phyloP scores from a whole-genome alignment of 371 early-diverging fungal genomes.

The Mycotypha africana region DNA sequence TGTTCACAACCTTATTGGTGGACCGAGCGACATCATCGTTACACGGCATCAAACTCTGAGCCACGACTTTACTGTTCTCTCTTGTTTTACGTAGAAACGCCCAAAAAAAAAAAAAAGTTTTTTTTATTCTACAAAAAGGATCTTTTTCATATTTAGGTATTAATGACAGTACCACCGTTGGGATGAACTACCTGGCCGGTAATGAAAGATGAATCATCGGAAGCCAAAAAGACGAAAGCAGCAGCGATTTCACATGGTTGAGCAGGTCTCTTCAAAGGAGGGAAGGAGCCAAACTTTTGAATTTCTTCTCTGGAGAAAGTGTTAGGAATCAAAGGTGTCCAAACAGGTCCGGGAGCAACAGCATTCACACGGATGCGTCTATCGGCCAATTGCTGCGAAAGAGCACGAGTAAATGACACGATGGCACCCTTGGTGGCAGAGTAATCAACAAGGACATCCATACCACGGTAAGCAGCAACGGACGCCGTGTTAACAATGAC shows the following conservation, averaged over 20 bases:
- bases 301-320: constrained; percentile 58
- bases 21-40: too few relatives aligned
- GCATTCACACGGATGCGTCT: constrained; percentile 61
- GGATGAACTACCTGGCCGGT: constrained; percentile 58
- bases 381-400: constrained; percentile 55
- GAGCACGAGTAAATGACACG: constrained; percentile 56
- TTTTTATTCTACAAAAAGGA: too few relatives aligned
- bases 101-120: too few relatives aligned
- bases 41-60: too few relatives aligned
- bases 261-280: constrained; percentile 64
- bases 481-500: constrained; percentile 55
- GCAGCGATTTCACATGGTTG: constrained; percentile 63
- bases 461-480: constrained; percentile 57
- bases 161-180: constrained; percentile 44
- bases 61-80: too few relatives aligned
- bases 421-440: constrained; percentile 52
- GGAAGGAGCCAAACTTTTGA: constrained; percentile 61
- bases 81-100: too few relatives aligned
- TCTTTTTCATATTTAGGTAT: constrained; percentile 32
- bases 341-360: constrained; percentile 63
- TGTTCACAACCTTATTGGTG: too few relatives aligned
- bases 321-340: constrained; percentile 65
- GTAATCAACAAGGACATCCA: constrained; percentile 52
- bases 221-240: constrained; percentile 56
- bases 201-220: constrained; percentile 57